Evolutionary conservation across 1,139 yeast genomes (phyloP).

Genomic region (Sugiyamaella neomexicana): DNA sequence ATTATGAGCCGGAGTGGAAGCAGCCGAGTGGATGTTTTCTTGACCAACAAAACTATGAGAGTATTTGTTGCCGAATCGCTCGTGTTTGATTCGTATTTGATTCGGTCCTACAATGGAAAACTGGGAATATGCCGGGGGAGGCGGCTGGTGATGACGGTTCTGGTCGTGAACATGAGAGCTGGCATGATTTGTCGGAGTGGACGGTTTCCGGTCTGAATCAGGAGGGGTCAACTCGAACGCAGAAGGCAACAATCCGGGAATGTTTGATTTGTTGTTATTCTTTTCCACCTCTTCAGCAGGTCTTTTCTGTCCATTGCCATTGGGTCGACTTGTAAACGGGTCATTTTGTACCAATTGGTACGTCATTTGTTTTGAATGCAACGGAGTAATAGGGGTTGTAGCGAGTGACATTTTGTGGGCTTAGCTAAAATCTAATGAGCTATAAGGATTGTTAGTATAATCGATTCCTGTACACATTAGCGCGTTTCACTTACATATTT

Average conservation of each 20-base stretch:
- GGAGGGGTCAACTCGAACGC: conserved; percentile 36
- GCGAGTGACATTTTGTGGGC: conserved; percentile 7
- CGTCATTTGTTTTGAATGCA: conserved; percentile 2
- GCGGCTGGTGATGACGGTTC: conserved; percentile 5
- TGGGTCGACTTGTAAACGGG: conserved; percentile 2
- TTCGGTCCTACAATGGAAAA: conserved; percentile 6
- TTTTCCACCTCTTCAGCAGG: background rate
- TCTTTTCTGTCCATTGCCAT: conserved; percentile 3
- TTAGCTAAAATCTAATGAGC: background rate
- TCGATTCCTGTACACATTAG: too few relatives aligned
- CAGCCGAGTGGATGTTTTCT: background rate
- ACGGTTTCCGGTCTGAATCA: conserved; percentile 24
- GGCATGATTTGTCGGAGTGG: background rate
- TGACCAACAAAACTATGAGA: background rate
- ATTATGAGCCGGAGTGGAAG: background rate
- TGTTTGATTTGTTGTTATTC: background rate
- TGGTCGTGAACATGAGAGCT: background rate
- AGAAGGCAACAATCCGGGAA: conserved; percentile 28
- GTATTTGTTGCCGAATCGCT: background rate
- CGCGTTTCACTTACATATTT: too few relatives aligned
- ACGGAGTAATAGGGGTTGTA: conserved; percentile 13
- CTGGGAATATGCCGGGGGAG: conserved; percentile 10
- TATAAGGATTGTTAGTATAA: too few relatives aligned
- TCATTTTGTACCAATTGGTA: conserved; percentile 3
- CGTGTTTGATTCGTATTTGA: conserved; percentile 6